Base-by-base conservation (phyloP, 805 yeast species). In the Kluyveromyces nonfermentans region DNA sequence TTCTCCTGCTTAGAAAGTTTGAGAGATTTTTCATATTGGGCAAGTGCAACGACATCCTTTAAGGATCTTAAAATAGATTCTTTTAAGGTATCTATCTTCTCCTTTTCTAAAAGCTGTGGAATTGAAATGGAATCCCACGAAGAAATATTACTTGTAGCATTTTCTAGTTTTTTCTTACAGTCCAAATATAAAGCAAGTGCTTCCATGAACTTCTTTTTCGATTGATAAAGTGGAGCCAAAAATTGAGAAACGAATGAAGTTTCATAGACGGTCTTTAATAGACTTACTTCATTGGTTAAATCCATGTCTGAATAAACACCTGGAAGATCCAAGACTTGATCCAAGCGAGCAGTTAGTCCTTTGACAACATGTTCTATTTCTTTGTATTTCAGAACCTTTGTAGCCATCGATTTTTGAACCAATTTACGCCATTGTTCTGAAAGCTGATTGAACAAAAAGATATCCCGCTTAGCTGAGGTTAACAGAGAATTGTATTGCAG, bases 291-390 rank as follows among this genome's bases (percentile, higher is more conserved):
- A n/a, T 49, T 64, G 48, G 68, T 60, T 43, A 90, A 70, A 18
- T 73, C 80, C 42, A 84, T 93, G 58, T 87, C 95, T 42, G 85
- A 85, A 56, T 83, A 79, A 16, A 90, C 95, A 70, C 97, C 97
- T 0, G 97, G 96, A 41, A 93, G 71, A 47, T 87, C 95, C 55
- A 74, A 70, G 37, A 87, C 64, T 50, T 81, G 82, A 3, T 63
- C 64, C 31, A 82, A 59, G 15, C 83, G 78, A 38, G 70, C 65
- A 10, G 72, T 60, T 33, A 85, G 70, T 28, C 64, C 60, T 15
- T 61, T 66, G 16, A 64, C 52, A 42, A 67, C 60, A 49, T 69
- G 64, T 25, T 67, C 59, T 5, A 65, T 50, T 46, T 65, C 69
- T 36, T 59, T 62, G 35, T 47, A 57, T 44, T 59, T 60, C 5